These are phyloP conservation scores for Botrytis squamosa DNA, from an alignment of 2,329 filamentous ascomycete species.

Conservation along the genomic window DNA sequence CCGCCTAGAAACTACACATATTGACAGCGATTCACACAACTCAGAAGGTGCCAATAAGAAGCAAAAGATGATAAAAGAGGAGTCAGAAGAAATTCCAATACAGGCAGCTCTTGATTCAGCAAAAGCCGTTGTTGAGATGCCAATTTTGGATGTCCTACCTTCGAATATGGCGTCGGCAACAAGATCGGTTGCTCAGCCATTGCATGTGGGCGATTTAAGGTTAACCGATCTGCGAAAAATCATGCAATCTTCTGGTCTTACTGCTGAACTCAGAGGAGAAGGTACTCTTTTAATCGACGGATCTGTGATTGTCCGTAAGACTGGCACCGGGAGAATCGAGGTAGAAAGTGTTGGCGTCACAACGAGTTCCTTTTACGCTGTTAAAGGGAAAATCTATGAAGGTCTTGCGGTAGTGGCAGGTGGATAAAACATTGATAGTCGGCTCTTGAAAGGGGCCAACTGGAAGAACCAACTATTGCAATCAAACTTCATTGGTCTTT, in stretches of 20 bases:
- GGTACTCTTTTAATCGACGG: slow-evolving; percentile 89
- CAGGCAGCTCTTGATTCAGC: slow-evolving; percentile 28
- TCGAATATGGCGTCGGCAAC: slow-evolving; percentile 66
- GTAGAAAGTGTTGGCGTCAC: slow-evolving; percentile 72
- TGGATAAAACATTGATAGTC: slow-evolving; percentile 14
- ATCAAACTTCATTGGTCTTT: neutral
- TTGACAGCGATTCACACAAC: slow-evolving; percentile 40
- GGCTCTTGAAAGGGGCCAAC: neutral
- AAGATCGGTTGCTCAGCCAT: slow-evolving; percentile 75
- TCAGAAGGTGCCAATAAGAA: slow-evolving; percentile 46
- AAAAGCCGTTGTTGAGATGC: slow-evolving; percentile 27
- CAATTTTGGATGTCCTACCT: slow-evolving; percentile 50
- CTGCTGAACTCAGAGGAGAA: slow-evolving; percentile 89
- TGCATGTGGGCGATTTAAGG: slow-evolving; percentile 91
- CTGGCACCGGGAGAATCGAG: slow-evolving; percentile 80
- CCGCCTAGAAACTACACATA: slow-evolving; percentile 55
- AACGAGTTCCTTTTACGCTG: slow-evolving; percentile 74
- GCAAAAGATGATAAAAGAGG: slow-evolving; percentile 45
- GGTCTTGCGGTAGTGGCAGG: slow-evolving; percentile 76
- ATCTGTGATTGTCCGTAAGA: slow-evolving; percentile 84
- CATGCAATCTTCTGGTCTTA: slow-evolving; percentile 79
- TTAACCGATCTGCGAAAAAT: slow-evolving; percentile 83
- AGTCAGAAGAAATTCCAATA: slow-evolving; percentile 40
- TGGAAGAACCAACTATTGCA: neutral
- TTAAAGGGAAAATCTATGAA: slow-evolving; percentile 89